These are phyloP conservation scores for Collybia sp. DNA, from an alignment of 768 basidiomycete genomes.

Conservation along the genomic window DNA sequence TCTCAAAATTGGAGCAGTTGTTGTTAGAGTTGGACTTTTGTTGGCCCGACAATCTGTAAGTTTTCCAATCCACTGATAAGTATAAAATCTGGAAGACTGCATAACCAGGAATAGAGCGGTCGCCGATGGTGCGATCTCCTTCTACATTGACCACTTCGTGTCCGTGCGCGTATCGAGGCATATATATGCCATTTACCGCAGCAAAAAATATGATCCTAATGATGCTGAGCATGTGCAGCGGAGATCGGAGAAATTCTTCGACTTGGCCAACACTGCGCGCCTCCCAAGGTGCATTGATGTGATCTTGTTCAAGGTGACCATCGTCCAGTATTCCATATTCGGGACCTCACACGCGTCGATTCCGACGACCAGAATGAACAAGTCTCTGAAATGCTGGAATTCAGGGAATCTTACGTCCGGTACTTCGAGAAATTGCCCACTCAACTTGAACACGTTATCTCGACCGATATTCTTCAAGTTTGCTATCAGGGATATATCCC, in stretches of 20 bases:
- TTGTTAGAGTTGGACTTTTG: conserved; percentile 28
- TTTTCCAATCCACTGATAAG: background rate
- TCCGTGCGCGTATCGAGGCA: conserved; percentile 2
- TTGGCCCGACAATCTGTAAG: conserved; percentile 39
- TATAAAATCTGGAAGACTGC: background rate
- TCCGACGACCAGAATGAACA: no score
- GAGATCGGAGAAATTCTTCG: background rate
- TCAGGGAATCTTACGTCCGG: conserved; percentile 6
- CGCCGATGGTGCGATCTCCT: conserved; percentile 1
- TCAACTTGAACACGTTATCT: conserved; percentile 4
- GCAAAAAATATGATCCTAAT: background rate
- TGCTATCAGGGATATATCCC: conserved; percentile 16
- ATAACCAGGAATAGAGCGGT: background rate
- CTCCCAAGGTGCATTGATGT: background rate
- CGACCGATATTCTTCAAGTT: conserved; percentile 10
- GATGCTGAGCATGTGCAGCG: background rate
- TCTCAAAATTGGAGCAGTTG: conserved; percentile 22
- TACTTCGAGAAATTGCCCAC: conserved; percentile 2
- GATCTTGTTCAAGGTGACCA: background rate
- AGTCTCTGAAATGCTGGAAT: background rate
- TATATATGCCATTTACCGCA: background rate
- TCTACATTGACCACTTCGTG: conserved; percentile 4
- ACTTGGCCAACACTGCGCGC: background rate
- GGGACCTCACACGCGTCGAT: no score
- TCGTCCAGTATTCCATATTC: background rate